These are phyloP conservation scores for Colletotrichum lentis DNA, from an alignment of 2,329 filamentous ascomycete species.

Conservation along the genomic window DNA sequence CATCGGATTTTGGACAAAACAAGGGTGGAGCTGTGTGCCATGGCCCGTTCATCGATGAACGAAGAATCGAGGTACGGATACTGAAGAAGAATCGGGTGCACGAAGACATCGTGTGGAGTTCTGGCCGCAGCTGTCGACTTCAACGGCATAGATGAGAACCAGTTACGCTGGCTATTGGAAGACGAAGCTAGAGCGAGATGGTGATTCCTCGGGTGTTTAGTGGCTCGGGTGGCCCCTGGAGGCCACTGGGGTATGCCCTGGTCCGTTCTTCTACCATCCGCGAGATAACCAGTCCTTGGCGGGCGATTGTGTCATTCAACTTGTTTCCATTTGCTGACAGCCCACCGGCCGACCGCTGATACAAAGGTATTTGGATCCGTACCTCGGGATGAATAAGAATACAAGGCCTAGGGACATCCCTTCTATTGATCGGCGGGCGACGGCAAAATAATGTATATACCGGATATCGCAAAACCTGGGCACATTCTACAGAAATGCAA, in stretches of 20 bases:
- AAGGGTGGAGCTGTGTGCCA: conserved; percentile 27
- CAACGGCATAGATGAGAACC: not conserved
- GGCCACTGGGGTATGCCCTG: conserved; percentile 34
- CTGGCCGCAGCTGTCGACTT: not conserved
- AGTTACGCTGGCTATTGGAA: not conserved
- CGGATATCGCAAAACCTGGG: not conserved
- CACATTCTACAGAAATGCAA: not conserved
- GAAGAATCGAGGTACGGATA: not conserved
- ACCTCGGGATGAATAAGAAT: not conserved
- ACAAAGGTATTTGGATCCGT: too few relatives aligned
- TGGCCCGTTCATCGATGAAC: not conserved
- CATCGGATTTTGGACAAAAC: conserved; percentile 35
- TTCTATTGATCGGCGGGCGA: not conserved
- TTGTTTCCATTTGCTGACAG: conserved; percentile 17
- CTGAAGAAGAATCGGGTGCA: not conserved
- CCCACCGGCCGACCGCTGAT: not conserved
- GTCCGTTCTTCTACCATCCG: conserved; percentile 13
- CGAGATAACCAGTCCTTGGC: conserved; percentile 32
- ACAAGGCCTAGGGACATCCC: not conserved
- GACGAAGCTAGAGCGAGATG: conserved; percentile 8
- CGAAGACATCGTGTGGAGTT: not conserved
- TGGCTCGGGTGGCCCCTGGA: conserved; percentile 23
- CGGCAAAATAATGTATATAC: not conserved
- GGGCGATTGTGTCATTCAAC: conserved; percentile 27
- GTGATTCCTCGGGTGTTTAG: conserved; percentile 13